phyloP scores from a whole-genome alignment of 208 protist species.

The Wallacemonas rigidus region DNA sequence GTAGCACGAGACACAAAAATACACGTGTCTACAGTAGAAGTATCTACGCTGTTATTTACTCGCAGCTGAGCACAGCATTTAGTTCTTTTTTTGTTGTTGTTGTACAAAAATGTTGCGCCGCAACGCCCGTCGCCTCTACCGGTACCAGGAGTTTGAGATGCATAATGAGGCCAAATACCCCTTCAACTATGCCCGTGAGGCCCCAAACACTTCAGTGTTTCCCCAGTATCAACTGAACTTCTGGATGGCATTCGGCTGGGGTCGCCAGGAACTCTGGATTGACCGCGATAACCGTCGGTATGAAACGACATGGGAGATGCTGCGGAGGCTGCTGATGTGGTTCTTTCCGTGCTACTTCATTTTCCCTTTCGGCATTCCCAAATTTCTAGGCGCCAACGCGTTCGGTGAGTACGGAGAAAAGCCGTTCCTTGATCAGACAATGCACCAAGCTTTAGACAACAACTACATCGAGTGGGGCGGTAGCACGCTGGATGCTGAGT shows the following conservation, averaged over 20 bases:
- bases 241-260: constrained; percentile 90
- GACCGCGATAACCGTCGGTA: constrained; percentile 82
- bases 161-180: constrained; percentile 82
- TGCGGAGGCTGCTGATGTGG: constrained; percentile 81
- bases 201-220: constrained; percentile 88
- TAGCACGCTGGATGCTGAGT: constrained; percentile 80
- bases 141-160: constrained; percentile 92
- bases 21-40: too few relatives aligned
- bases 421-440: constrained; percentile 75
- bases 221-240: constrained; percentile 87
- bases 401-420: constrained; percentile 91
- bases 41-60: constrained; percentile 6
- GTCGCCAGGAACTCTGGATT: constrained; percentile 85
- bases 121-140: constrained; percentile 45
- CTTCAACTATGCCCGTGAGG: constrained; percentile 85
- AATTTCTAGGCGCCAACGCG: constrained; percentile 66
- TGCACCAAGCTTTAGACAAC: constrained; percentile 86
- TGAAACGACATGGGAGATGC: constrained; percentile 88
- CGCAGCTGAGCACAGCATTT: neutral
- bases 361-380: constrained; percentile 87
- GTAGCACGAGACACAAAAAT: too few relatives aligned
- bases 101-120: constrained; percentile 61
- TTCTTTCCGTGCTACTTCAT: constrained; percentile 89
- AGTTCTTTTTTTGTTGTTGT: constrained; percentile 22
- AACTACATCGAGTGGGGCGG: constrained; percentile 87